Evolutionary conservation across 2,329 filamentous ascomycete species (phyloP).

Genomic region (Aureobasidium sp.): DNA sequence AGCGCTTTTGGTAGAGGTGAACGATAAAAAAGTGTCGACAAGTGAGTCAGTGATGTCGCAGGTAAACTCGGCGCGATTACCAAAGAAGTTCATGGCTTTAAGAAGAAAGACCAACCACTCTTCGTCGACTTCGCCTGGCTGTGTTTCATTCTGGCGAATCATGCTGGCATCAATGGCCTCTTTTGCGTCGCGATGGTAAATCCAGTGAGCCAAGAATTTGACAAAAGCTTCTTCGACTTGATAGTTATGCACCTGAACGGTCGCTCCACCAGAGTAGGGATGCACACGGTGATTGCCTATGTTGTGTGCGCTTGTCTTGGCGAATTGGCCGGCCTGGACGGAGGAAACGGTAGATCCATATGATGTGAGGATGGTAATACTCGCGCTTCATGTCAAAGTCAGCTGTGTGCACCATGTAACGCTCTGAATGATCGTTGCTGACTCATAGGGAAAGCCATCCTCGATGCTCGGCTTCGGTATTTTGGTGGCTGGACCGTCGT

Average conservation of each 20-base stretch:
- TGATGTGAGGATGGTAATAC: background rate
- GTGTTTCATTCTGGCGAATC: background rate
- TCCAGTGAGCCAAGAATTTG: background rate
- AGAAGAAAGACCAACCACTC: background rate
- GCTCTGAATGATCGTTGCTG: background rate
- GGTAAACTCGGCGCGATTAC: background rate
- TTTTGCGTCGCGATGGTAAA: background rate
- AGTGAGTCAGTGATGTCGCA: background rate
- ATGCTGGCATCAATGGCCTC: background rate
- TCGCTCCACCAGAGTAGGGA: background rate
- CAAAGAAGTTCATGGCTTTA: background rate
- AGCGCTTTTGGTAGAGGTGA: background rate
- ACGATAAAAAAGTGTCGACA: background rate
- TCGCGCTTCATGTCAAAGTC: background rate
- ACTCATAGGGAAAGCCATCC: background rate
- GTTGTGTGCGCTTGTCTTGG: background rate
- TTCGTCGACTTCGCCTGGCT: background rate
- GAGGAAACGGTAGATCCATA: background rate
- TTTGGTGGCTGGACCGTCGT: background rate
- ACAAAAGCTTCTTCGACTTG: background rate
- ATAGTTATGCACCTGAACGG: background rate
- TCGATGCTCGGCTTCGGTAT: background rate
- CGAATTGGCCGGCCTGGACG: background rate
- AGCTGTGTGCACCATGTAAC: background rate
- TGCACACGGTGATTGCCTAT: background rate